Conservation (phyloP, 2,329 filamentous ascomycete genomes). For the Acrodontium crateriforme region DNA sequence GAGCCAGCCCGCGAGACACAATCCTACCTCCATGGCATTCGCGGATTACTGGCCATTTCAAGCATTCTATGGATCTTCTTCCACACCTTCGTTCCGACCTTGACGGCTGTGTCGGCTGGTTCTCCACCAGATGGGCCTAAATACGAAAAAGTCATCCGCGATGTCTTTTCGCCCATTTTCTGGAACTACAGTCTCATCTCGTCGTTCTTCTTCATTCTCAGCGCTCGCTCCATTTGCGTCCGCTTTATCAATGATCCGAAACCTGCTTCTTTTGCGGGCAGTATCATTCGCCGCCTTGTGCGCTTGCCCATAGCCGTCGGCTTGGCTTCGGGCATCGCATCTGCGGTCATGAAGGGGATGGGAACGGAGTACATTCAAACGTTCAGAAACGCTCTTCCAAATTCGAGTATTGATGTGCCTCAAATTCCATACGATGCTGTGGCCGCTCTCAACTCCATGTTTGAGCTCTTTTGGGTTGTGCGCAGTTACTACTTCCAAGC, state of each 20-base stretch:
- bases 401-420: slow-evolving; percentile 21
- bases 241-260: slow-evolving; percentile 28
- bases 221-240: slow-evolving; percentile 29
- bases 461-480: slow-evolving; percentile 34
- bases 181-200: slow-evolving; percentile 34
- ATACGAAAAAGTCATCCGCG: slow-evolving; percentile 30
- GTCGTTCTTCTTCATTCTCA: slow-evolving; percentile 33
- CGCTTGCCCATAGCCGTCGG: slow-evolving; percentile 29
- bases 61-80: slow-evolving; percentile 34
- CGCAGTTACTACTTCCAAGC: slow-evolving; percentile 26
- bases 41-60: slow-evolving; percentile 30
- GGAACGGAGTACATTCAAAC: slow-evolving; percentile 23
- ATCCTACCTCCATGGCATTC: slow-evolving; percentile 29
- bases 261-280: slow-evolving; percentile 24
- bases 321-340: slow-evolving; percentile 27
- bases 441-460: slow-evolving; percentile 33
- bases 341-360: slow-evolving; percentile 22
- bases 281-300: slow-evolving; percentile 29
- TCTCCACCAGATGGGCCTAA: slow-evolving; percentile 23
- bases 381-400: slow-evolving; percentile 25
- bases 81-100: slow-evolving; percentile 29
- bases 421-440: slow-evolving; percentile 25
- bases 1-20: too few species aligned
- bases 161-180: slow-evolving; percentile 31
- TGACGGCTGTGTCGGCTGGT: slow-evolving; percentile 27